Percentiles rank a stretch among this genome's conserved stretches.
These are phyloP conservation scores for Trichoderma virens DNA, from an alignment of 495 filamentous ascomycete genomes.

Conservation along the genomic window DNA sequence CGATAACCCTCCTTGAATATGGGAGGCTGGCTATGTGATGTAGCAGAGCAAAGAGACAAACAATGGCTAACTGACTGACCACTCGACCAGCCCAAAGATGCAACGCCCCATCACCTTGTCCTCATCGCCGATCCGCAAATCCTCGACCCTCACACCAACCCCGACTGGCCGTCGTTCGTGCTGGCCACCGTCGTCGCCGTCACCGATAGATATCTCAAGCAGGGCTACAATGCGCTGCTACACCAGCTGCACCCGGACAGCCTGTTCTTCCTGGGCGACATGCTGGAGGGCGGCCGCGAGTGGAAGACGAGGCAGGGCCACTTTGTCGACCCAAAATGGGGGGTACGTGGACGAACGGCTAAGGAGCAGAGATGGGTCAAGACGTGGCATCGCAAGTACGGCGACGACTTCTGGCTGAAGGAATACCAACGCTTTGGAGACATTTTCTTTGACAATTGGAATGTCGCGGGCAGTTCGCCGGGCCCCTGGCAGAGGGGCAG, in stretches of 20 bases:
- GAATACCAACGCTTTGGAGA: conserved; percentile 74
- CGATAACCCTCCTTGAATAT: neutral
- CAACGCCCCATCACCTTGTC: conserved; percentile 74
- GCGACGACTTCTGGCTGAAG: conserved; percentile 68
- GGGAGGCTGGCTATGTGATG: neutral
- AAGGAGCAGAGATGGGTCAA: conserved; percentile 45
- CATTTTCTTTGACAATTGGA: conserved; percentile 68
- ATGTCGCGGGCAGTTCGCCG: conserved; percentile 27
- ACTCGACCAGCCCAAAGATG: conserved; percentile 68
- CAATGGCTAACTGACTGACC: no score
- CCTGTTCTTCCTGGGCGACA: conserved; percentile 83
- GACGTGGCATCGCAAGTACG: conserved; percentile 64
- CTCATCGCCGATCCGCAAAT: conserved; percentile 96
- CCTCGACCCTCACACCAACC: conserved; percentile 94
- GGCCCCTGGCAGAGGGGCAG: conserved; percentile 38
- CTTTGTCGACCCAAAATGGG: conserved; percentile 54
- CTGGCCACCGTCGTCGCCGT: conserved; percentile 69
- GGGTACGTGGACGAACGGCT: conserved; percentile 35
- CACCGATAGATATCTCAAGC: conserved; percentile 82
- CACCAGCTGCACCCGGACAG: conserved; percentile 65
- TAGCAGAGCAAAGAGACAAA: conserved; percentile 12
- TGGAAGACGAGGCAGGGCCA: conserved; percentile 63
- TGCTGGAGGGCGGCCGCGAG: conserved; percentile 95
- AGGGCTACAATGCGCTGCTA: conserved; percentile 68
- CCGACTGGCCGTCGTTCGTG: conserved; percentile 84